Evolutionary conservation across 2,329 filamentous ascomycete species (phyloP), one percentile per base, ranked within the genome.

Genomic region (Zymoseptoria passerinii): DNA sequence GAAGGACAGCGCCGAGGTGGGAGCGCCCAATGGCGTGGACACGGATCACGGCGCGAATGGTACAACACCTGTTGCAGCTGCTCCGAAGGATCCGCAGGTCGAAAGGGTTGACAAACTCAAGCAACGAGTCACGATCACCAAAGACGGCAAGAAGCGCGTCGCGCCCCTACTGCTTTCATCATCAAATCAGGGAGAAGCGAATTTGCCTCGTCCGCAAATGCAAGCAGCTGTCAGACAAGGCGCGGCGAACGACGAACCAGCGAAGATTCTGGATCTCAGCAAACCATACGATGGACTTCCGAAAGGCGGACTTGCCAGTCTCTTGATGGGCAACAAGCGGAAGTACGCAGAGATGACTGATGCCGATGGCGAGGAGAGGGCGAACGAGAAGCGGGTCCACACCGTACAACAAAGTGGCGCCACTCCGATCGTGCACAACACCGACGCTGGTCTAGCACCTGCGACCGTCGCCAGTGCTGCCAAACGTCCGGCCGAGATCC

Each of bases 71-170:
- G 67, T 67, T 27, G 67, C 70, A n/a, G 59, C 66, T 28, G 60
- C 69, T 51, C 67, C 67, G 1, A 70, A 70, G 59, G 83, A 87
- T 65, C 78, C 80, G 9, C 82, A 81, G 63, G 76, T 78, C 59
- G 80, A 77, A 16, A 83, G 84, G 65, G 72, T 88, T 3, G 84
- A 88, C 65, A 82, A 83, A 62, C 75, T 97, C 63, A 97, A 97
- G 74, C 90, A 92, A 62, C 83, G 94, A 55, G 92, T 97, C 3
- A 96, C 92, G 0, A 87, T 96, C 60, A 95, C 90, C 0, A 97
- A 96, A 72, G 92, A 99, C 65, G 94, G 94, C 28, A 97, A 94
- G 76, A 99, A 99, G 76, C 84, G 94, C 56, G 92, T 99, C 57
- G 89, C 91, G 3, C 94, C 94, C 1, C 79, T 99, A 63, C 80